These are phyloP conservation scores for Takashimella koratensis DNA, from an alignment of 1,284 basidiomycete genomes.

Conservation along the genomic window DNA sequence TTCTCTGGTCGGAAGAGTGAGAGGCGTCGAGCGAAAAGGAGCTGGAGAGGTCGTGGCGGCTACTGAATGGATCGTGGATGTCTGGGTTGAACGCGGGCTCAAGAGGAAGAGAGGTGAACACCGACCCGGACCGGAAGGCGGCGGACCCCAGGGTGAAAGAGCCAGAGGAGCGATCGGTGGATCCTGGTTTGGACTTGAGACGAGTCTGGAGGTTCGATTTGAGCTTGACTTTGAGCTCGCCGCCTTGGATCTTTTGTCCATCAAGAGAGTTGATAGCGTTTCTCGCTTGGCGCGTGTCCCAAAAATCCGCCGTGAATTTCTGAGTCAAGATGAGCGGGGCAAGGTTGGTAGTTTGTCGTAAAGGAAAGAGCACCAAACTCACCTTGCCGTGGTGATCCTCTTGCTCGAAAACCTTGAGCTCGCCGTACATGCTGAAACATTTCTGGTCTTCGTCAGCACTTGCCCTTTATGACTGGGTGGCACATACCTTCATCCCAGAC, in stretches of 20 bases:
- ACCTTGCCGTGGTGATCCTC: slow-evolving; percentile 20
- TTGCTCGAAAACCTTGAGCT: slow-evolving; percentile 17
- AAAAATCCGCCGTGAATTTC: slow-evolving; percentile 39
- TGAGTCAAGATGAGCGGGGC: slow-evolving; percentile 5
- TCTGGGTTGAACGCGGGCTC: not conserved
- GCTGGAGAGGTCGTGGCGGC: not conserved
- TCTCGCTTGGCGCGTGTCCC: slow-evolving; percentile 33
- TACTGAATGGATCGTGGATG: not conserved
- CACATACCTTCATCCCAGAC: slow-evolving; percentile 17
- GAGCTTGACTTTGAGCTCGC: slow-evolving; percentile 15
- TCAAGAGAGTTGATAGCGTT: slow-evolving; percentile 24
- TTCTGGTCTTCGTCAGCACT: slow-evolving; percentile 15
- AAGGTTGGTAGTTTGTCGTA: not conserved
- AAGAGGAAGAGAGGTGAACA: not conserved
- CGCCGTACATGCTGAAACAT: slow-evolving; percentile 20
- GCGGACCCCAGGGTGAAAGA: slow-evolving; percentile 21
- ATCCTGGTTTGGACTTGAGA: too few relatives aligned
- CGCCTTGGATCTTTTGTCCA: slow-evolving; percentile 12
- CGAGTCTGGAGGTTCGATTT: slow-evolving; percentile 4
- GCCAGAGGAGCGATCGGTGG: not conserved
- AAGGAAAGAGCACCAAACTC: too few relatives aligned
- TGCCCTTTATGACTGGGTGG: not conserved
- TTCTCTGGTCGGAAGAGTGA: slow-evolving; percentile 3
- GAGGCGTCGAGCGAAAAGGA: slow-evolving; percentile 1
- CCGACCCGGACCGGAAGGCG: slow-evolving; percentile 10